Evolutionary conservation across 441 rosid species (phyloP), one percentile per base, ranked within the genome.

Genomic region (Syzygium syzygioides): DNA sequence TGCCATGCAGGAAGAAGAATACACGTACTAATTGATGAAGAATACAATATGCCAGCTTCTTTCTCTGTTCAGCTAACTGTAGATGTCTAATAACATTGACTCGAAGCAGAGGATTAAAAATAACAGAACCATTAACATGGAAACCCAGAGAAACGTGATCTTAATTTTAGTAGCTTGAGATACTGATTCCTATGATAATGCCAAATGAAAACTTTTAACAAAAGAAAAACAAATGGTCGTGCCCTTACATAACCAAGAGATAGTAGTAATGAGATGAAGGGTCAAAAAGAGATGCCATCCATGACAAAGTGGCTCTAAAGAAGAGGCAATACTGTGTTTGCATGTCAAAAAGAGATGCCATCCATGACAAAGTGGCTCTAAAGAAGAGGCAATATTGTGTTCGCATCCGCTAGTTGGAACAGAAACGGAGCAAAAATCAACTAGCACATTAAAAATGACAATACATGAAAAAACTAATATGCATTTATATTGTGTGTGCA

Each of bases 401-500:
- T 76, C 41, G 41, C 41, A 76, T 76, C 52, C 1, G 13, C 32
- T 60, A 60, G 7, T 60, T 13, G 66, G 32, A 60, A 28, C 17
- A 60, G 9, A 60, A 60, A 60, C 32, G 0, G 9, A 45, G 83
- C n/a, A 41, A 76, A 71, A 76, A 41, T 76, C 83, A 76, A 71
- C 52, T 71, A 71, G 28, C 80, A 37, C 28, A 2, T 20, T 71
- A 37, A 37, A 71, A 20, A 76, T 23, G 79, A 76, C 37, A 9
- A 26, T 76, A 3, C 14, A 0, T 41, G 52, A 41, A 71, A 71
- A 71, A 71, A 71, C 11, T 14, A 34, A 71, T 11, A 5, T 5
- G 3, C 7, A 13, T 28, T 13, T 28, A 28, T n/a, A 26, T 13
- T 5, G 25, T 4, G 26, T 0, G 50, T 1, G n/a, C 1, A 1